Percentiles rank a stretch among this genome's conserved stretches.
Conservation (phyloP, 2,329 filamentous ascomycete species). For the Trichoderma sp. region DNA sequence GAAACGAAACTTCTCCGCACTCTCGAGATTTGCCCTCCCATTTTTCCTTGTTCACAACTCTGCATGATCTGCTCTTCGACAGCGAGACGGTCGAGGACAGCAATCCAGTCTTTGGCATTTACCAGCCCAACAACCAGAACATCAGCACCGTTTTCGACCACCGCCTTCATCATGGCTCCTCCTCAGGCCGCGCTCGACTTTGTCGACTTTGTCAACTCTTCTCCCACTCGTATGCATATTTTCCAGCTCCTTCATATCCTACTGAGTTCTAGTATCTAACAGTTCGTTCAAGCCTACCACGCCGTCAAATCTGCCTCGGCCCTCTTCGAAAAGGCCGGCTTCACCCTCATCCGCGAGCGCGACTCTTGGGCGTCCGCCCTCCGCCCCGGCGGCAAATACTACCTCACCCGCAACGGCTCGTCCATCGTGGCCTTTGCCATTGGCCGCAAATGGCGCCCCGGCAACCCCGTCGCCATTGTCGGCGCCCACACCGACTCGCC, state of each 20-base stretch:
- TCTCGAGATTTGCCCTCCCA: neutral
- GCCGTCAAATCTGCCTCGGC: conserved; percentile 77
- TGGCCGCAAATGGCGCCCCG: conserved; percentile 84
- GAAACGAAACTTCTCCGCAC: conserved; percentile 4
- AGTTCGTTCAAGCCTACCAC: conserved; percentile 76
- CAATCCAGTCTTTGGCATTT: conserved; percentile 11
- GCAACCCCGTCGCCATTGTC: conserved; percentile 88
- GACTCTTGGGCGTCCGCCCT: conserved; percentile 82
- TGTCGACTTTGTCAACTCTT: conserved; percentile 89
- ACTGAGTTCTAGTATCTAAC: neutral
- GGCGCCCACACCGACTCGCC: conserved; percentile 96
- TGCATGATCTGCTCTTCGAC: conserved; percentile 15
- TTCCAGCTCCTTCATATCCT: neutral
- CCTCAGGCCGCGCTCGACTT: conserved; percentile 72
- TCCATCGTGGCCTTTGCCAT: conserved; percentile 92
- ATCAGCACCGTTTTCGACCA: conserved; percentile 24
- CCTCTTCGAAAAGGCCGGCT: conserved; percentile 78
- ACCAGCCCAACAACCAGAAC: neutral
- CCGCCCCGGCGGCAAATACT: conserved; percentile 89
- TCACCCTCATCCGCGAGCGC: conserved; percentile 83
- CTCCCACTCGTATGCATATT: conserved; percentile 73
- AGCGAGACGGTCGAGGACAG: conserved; percentile 10
- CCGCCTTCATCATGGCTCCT: conserved; percentile 48
- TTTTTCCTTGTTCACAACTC: neutral
- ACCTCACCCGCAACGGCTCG: conserved; percentile 88